Base-by-base conservation (phyloP, 768 basidiomycete species). In the Filobasidium wieringae region DNA sequence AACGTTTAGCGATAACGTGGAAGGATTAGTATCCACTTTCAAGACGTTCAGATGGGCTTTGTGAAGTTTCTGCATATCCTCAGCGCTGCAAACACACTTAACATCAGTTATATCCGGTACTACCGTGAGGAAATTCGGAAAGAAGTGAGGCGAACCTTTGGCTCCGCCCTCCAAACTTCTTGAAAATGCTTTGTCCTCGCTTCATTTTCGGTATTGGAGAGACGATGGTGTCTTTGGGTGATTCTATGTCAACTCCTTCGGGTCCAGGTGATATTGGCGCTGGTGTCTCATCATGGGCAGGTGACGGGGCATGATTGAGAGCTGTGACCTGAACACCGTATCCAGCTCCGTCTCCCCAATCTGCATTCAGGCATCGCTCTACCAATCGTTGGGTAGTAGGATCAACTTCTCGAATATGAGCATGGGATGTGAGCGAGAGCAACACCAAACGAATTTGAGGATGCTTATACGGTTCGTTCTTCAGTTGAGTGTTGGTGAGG, bases 401-500 rank as follows among this genome's bases (percentile, higher is more conserved):
- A 57, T 82, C 85, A 62, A 93, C 79, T 45, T 93, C 87, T 30
- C 87, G 81, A 53, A 95, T 86, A 40, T 81, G 78, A 14, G 82
- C 77, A 64, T 91, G 80, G 58, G 82, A 79, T 32, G 85, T 78
- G 29, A 95, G 79, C 0, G 83, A 84, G 66, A 89, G 86, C 29
- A 99, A 80, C 11, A 85, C 79, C 45, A 82, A 81, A 19, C 89
- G 83, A 65, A 97, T 87, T 70, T 92, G 87, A 1, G 85, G 79
- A 7, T 91, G 86, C 70, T 99, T 99, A 77, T 97, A 96, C 0
- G 89, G 87, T 57, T 83, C 75, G 14, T 81, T 76, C 12, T 83
- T 83, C 6, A 99, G 79, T 72, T 99, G 95, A 0, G 93, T 97
- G 72, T 88, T 90, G 9, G 87, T 90, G 40, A 99, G 80, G 4